These are phyloP conservation scores for Hyaloscypha bicolor DNA, from an alignment of 495 filamentous ascomycete species.

Conservation along the genomic window DNA sequence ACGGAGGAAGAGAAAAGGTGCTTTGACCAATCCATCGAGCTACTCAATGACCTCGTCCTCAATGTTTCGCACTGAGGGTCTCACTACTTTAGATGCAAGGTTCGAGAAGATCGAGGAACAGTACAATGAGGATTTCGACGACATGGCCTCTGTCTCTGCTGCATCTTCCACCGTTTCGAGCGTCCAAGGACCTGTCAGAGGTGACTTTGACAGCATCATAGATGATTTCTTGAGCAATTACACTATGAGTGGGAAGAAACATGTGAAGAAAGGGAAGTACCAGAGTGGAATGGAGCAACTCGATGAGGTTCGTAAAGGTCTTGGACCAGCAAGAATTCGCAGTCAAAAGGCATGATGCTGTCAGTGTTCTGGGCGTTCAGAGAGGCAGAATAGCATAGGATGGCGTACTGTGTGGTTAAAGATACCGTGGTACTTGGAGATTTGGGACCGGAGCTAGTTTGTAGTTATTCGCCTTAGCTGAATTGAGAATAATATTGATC, in stretches of 20 bases:
- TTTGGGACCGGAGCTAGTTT: neutral
- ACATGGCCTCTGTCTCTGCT: constrained; percentile 45
- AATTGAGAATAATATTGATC: too few relatives aligned
- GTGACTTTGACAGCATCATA: constrained; percentile 85
- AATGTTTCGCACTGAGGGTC: constrained; percentile 84
- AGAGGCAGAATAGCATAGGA: constrained; percentile 3
- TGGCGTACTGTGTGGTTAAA: constrained; percentile 13
- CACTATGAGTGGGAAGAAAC: constrained; percentile 74
- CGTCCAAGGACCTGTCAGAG: constrained; percentile 57
- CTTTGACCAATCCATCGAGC: constrained; percentile 81
- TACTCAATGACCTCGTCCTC: constrained; percentile 98
- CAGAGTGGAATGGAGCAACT: constrained; percentile 83
- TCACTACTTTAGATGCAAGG: constrained; percentile 80
- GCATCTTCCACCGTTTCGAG: constrained; percentile 50
- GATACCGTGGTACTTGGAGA: constrained; percentile 8
- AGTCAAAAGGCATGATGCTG: constrained; percentile 16
- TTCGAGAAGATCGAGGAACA: constrained; percentile 89
- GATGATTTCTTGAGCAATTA: constrained; percentile 89
- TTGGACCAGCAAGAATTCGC: constrained; percentile 72
- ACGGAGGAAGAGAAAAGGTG: constrained; percentile 87
- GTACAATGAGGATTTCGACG: constrained; percentile 77
- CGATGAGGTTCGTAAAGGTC: constrained; percentile 81
- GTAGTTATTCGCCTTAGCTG: too few relatives aligned
- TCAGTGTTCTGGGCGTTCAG: constrained; percentile 11
- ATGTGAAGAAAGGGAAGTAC: constrained; percentile 80